A percentile compares a stretch with the other conserved stretches of the same genome.
phyloP scores from a whole-genome alignment of 805 yeast species.

The Nakazawaea holstii region DNA sequence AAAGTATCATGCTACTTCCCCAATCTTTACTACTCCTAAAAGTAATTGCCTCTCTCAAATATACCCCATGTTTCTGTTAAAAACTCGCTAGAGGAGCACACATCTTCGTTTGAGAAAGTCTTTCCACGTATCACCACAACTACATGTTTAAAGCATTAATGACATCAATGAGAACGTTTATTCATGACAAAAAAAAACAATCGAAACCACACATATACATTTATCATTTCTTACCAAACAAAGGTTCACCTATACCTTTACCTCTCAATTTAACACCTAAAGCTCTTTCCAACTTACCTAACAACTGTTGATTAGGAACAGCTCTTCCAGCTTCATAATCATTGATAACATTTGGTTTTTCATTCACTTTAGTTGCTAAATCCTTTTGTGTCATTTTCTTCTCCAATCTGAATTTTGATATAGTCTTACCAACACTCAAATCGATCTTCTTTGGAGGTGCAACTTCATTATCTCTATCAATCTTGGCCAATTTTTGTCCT shows the following conservation, averaged over 20 bases:
- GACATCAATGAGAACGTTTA: background rate
- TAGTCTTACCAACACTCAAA: slow-evolving; percentile 78
- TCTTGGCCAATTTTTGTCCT: slow-evolving; percentile 90
- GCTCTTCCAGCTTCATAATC: slow-evolving; percentile 98
- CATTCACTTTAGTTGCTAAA: slow-evolving; percentile 90
- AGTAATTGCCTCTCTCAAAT: too few relatives aligned
- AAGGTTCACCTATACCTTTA: slow-evolving; percentile 88
- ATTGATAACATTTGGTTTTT: slow-evolving; percentile 90
- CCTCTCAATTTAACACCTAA: slow-evolving; percentile 95
- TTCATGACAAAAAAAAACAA: background rate
- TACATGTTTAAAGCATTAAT: too few relatives aligned
- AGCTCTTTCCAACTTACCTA: slow-evolving; percentile 89
- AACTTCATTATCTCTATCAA: slow-evolving; percentile 91
- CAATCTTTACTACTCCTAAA: too few relatives aligned
- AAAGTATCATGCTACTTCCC: too few relatives aligned
- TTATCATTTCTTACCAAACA: slow-evolving; percentile 51
- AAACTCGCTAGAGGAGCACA: too few relatives aligned
- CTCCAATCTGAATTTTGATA: slow-evolving; percentile 79
- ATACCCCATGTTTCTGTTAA: too few relatives aligned
- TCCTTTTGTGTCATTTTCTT: slow-evolving; percentile 92
- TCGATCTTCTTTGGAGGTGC: slow-evolving; percentile 90
- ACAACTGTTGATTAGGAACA: slow-evolving; percentile 90
- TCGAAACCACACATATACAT: background rate
- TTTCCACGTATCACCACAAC: too few relatives aligned
- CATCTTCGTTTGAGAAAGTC: too few relatives aligned